phyloP scores from a whole-genome alignment of 2,329 filamentous ascomycete species.

The Sordariomycetes sp. region DNA sequence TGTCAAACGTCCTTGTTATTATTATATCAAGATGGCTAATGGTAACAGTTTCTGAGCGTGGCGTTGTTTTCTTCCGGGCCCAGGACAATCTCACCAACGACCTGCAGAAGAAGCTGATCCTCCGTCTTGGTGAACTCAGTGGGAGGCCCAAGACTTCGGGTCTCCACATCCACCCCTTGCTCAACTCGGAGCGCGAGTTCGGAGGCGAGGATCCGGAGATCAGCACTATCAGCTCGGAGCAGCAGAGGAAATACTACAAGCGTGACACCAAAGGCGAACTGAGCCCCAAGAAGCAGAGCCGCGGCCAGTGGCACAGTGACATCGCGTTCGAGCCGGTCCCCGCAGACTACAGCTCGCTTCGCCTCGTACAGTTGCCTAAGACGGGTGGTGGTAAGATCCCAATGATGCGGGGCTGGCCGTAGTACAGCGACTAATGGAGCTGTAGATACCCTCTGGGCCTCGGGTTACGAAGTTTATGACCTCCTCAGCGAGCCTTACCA shows the following conservation, averaged over 20 bases:
- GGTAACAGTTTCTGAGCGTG: slow-evolving; percentile 50
- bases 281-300: slow-evolving; percentile 30
- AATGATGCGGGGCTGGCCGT: not conserved
- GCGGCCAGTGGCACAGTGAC: slow-evolving; percentile 48
- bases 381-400: slow-evolving; percentile 36
- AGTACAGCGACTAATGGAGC: not conserved
- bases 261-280: slow-evolving; percentile 12
- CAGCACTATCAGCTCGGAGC: slow-evolving; percentile 50
- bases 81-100: slow-evolving; percentile 52
- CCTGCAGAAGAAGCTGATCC: slow-evolving; percentile 54
- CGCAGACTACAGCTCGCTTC: slow-evolving; percentile 49
- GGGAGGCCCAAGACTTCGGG: slow-evolving; percentile 44
- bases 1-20: not conserved
- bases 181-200: slow-evolving; percentile 36
- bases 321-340: slow-evolving; percentile 56
- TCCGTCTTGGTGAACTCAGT: slow-evolving; percentile 46
- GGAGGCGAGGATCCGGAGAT: slow-evolving; percentile 45
- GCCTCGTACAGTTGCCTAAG: slow-evolving; percentile 40
- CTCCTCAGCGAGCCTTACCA: slow-evolving; percentile 46
- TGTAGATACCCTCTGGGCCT: slow-evolving; percentile 53
- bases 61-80: slow-evolving; percentile 60
- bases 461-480: slow-evolving; percentile 57
- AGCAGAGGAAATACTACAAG: slow-evolving; percentile 41
- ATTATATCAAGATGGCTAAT: not conserved
- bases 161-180: slow-evolving; percentile 50